These are phyloP conservation scores for Erythrobasidium yunnanense DNA, from an alignment of 768 basidiomycete genomes.

Conservation along the genomic window DNA sequence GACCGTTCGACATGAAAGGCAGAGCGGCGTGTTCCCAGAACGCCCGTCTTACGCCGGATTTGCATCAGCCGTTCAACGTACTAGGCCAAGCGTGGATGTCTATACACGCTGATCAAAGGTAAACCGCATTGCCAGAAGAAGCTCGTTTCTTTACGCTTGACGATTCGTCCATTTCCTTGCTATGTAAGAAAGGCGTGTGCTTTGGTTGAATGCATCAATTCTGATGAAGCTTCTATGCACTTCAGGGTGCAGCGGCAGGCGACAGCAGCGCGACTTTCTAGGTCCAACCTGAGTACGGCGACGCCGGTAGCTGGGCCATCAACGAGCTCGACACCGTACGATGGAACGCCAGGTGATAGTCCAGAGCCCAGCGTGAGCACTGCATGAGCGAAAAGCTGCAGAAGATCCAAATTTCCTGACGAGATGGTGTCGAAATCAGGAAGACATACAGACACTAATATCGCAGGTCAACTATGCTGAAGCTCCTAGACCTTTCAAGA, in stretches of 20 bases:
- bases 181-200: background rate
- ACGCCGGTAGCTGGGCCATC: background rate
- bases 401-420: background rate
- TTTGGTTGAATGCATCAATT: background rate
- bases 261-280: background rate
- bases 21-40: too few species aligned
- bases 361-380: background rate
- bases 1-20: too few species aligned
- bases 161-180: too few species aligned
- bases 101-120: too few species aligned
- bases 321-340: background rate
- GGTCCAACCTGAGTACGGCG: background rate
- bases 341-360: background rate
- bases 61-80: too few species aligned
- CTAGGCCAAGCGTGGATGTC: too few species aligned
- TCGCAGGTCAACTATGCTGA: conserved; percentile 27
- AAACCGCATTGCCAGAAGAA: too few species aligned
- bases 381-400: background rate
- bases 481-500: conserved; percentile 33
- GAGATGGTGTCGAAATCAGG: background rate
- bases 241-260: background rate
- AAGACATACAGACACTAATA: conserved; percentile 17
- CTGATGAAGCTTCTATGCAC: too few species aligned
- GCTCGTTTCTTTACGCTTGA: too few species aligned
- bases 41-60: too few species aligned